Evolutionary conservation across 495 filamentous ascomycete genomes (phyloP).

Genomic region (Xylaria scruposa): DNA sequence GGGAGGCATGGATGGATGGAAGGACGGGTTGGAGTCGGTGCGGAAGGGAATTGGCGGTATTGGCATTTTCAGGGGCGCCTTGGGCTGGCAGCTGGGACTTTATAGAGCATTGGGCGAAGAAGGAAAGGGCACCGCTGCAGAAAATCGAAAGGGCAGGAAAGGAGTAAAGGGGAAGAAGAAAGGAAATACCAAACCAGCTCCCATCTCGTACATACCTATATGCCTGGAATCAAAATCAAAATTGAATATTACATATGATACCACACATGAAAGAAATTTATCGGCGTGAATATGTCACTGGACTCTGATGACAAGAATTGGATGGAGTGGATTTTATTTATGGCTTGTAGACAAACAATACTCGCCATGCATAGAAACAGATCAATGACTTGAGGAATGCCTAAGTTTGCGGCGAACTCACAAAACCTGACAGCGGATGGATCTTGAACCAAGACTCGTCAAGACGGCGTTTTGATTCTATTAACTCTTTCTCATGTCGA

Average conservation of each 20-base stretch:
- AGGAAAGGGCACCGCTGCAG: background rate
- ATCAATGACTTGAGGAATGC: no score
- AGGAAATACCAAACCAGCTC: background rate
- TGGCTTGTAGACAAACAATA: no score
- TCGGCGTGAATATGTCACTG: no score
- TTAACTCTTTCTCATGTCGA: background rate
- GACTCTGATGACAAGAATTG: background rate
- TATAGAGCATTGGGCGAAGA: background rate
- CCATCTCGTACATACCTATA: conserved; percentile 4
- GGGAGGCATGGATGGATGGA: background rate
- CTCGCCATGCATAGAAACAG: no score
- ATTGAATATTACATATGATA: background rate
- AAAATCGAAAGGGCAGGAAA: background rate
- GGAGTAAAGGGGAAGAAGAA: background rate
- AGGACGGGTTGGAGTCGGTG: background rate
- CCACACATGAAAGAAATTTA: background rate
- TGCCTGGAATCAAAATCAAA: conserved; percentile 3
- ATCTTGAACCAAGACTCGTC: background rate
- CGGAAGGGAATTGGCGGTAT: background rate
- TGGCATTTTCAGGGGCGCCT: background rate
- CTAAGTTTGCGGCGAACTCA: background rate
- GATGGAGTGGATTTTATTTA: background rate
- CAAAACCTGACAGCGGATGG: background rate
- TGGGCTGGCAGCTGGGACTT: background rate
- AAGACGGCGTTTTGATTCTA: no score